Evolutionary conservation across 495 filamentous ascomycete genomes (phyloP).

Genomic region (Penicillium parvum): DNA sequence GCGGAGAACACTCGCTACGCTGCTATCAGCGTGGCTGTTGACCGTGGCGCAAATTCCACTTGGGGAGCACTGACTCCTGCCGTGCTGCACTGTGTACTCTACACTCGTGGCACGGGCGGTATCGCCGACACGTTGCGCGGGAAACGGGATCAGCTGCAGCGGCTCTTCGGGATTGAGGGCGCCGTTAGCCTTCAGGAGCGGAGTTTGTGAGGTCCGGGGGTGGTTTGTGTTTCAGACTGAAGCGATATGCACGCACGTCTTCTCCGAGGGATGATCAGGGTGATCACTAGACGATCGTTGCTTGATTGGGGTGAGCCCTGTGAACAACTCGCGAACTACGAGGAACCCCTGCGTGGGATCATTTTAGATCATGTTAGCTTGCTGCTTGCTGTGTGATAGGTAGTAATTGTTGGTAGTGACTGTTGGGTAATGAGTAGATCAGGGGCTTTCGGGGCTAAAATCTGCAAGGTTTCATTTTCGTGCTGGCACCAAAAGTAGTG

Average conservation of each 20-base stretch:
- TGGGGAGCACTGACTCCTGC: neutral
- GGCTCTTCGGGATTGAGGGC: slow-evolving; percentile 14
- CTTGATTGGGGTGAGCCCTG: neutral
- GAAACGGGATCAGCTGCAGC: slow-evolving; percentile 19
- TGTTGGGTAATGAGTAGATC: neutral
- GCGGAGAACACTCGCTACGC: too few relatives aligned
- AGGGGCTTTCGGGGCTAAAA: neutral
- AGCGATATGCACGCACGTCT: slow-evolving; percentile 2
- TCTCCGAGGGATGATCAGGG: slow-evolving; percentile 12
- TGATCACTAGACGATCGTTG: slow-evolving; percentile 3
- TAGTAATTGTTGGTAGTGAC: neutral
- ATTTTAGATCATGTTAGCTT: neutral
- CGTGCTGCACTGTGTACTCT: neutral
- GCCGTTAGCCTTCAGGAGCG: neutral
- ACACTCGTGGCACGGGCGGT: slow-evolving; percentile 1
- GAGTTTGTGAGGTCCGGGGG: slow-evolving; percentile 5
- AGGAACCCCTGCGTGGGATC: slow-evolving; percentile 1
- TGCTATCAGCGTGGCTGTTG: too few relatives aligned
- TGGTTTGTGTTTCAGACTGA: slow-evolving; percentile 22
- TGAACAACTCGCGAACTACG: slow-evolving; percentile 1
- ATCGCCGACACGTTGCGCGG: slow-evolving; percentile 13
- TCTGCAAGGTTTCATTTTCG: neutral
- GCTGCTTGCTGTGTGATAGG: slow-evolving; percentile 3
- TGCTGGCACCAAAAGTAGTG: neutral
- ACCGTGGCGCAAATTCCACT: too few relatives aligned